phyloP scores from a whole-genome alignment of 768 basidiomycete species.

The Cyclocybe aegerita region DNA sequence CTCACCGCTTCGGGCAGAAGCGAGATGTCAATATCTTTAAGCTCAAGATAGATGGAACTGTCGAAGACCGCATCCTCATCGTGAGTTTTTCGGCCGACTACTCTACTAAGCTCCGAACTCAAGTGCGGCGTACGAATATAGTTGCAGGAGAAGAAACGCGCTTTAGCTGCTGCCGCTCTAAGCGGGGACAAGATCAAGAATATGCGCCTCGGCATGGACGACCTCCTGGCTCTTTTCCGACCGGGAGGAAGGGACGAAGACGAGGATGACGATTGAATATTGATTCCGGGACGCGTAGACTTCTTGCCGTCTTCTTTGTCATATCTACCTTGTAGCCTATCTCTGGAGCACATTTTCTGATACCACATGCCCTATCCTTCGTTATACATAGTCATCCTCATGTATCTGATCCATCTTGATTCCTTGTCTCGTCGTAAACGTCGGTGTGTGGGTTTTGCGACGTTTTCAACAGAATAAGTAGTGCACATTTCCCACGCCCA shows the following conservation, averaged over 20 bases:
- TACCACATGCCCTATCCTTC: no score
- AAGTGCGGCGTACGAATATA: slow-evolving; percentile 20
- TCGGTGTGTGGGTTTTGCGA: no score
- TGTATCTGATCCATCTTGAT: no score
- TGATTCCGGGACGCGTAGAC: background rate
- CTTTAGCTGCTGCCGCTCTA: slow-evolving; percentile 78
- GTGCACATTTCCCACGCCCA: no score
- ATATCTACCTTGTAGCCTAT: background rate
- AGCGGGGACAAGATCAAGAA: slow-evolving; percentile 88
- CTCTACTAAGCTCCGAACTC: no score
- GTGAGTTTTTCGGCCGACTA: slow-evolving; percentile 32
- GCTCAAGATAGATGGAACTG: slow-evolving; percentile 81
- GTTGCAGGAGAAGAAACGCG: slow-evolving; percentile 93
- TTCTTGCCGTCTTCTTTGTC: background rate
- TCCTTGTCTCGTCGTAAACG: no score
- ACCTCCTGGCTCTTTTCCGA: slow-evolving; percentile 79
- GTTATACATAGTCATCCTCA: no score
- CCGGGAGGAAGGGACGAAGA: slow-evolving; percentile 59
- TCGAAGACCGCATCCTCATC: slow-evolving; percentile 82
- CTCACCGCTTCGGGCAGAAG: slow-evolving; percentile 88
- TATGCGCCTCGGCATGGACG: slow-evolving; percentile 80
- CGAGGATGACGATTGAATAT: slow-evolving; percentile 50
- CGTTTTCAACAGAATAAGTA: no score
- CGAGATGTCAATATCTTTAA: slow-evolving; percentile 87
- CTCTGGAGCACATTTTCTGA: background rate